A percentile compares a stretch with the other conserved stretches of the same genome.
Conservation (phyloP, 257 asterid species). For the Solanum appendiculatum region DNA sequence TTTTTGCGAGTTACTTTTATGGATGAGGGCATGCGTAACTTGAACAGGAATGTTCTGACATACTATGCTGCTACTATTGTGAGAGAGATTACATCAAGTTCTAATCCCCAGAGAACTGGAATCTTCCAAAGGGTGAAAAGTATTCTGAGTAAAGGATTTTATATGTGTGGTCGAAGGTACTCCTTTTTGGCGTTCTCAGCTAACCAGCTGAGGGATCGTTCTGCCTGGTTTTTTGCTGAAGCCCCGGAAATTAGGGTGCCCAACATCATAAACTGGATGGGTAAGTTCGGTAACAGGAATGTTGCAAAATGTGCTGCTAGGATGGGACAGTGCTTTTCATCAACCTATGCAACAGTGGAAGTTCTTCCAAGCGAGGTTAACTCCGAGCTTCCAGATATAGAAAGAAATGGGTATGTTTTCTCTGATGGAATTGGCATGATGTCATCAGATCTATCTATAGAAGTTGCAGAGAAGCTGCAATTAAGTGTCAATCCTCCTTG, state of each 20-base stretch:
- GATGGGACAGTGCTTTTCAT: conserved; percentile 97
- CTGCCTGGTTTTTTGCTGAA: conserved; percentile 98
- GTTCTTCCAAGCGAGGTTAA: conserved; percentile 42
- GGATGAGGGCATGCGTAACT: conserved; percentile 86
- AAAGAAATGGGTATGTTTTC: conserved; percentile 55
- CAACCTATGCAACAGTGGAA: conserved; percentile 92
- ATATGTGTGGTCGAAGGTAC: conserved; percentile 72
- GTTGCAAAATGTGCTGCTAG: conserved; percentile 94
- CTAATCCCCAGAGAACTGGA: conserved; percentile 46
- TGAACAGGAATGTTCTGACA: conserved; percentile 48
- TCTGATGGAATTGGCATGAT: conserved; percentile 95
- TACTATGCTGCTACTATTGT: conserved; percentile 52
- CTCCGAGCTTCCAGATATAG: conserved; percentile 30
- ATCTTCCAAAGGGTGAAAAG: conserved; percentile 65
- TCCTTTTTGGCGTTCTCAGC: conserved; percentile 86
- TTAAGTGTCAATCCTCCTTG: conserved; percentile 49
- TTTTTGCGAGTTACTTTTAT: conserved; percentile 86
- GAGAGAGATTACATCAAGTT: conserved; percentile 31
- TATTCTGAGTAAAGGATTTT: conserved; percentile 39
- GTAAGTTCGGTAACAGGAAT: conserved; percentile 44
- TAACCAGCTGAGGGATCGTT: conserved; percentile 81
- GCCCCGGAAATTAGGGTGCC: conserved; percentile 21
- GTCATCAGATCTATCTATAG: conserved; percentile 54
- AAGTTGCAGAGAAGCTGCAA: conserved; percentile 70
- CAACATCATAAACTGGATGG: conserved; percentile 72